Evolutionary conservation across 2,329 filamentous ascomycete species (phyloP).

Genomic region (Dactylellina leptospora): DNA sequence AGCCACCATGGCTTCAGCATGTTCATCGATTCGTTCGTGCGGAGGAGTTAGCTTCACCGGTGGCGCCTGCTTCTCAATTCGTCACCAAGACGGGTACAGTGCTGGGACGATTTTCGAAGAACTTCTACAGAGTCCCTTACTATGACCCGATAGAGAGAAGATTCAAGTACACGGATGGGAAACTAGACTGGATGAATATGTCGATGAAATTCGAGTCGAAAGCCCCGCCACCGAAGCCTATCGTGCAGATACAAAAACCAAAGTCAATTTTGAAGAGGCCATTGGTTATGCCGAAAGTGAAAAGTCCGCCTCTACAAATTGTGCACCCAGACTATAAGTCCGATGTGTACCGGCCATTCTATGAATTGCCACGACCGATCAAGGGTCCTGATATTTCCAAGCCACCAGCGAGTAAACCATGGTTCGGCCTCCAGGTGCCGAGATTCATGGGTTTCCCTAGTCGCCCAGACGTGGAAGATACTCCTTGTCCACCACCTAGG

Average conservation of each 20-base stretch:
- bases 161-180: slow-evolving; percentile 32
- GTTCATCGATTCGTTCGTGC: slow-evolving; percentile 37
- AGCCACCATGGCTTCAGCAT: slow-evolving; percentile 40
- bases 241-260: slow-evolving; percentile 6
- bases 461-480: slow-evolving; percentile 4
- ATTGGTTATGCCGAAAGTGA: slow-evolving; percentile 32
- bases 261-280: slow-evolving; percentile 15
- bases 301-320: slow-evolving; percentile 1
- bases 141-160: slow-evolving; percentile 12
- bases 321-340: slow-evolving; percentile 12
- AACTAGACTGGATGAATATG: slow-evolving; percentile 24
- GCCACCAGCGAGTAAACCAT: neutral
- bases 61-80: slow-evolving; percentile 23
- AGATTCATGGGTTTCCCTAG: slow-evolving; percentile 18
- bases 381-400: neutral
- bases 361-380: neutral
- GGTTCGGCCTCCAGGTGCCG: slow-evolving; percentile 28
- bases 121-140: slow-evolving; percentile 26
- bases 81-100: slow-evolving; percentile 16
- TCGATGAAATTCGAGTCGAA: slow-evolving; percentile 27
- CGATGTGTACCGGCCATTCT: neutral
- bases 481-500: slow-evolving; percentile 33
- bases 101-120: slow-evolving; percentile 17
- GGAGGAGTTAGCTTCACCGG: slow-evolving; percentile 27
- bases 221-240: slow-evolving; percentile 26